Evolutionary conservation across 306 rosid genomes (phyloP).

Genomic region (Begonia peltatifolia): DNA sequence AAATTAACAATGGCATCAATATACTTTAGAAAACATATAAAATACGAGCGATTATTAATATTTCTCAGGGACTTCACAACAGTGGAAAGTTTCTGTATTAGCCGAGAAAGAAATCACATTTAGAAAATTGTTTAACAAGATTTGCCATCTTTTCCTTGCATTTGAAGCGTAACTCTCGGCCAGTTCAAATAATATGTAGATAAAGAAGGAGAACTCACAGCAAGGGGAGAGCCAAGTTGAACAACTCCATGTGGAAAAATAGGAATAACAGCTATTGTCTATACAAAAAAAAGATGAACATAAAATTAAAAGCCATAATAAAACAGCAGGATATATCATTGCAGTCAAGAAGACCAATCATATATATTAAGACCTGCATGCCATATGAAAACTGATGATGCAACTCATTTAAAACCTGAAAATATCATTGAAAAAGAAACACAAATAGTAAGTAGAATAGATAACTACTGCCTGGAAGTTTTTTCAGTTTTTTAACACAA

Average conservation of each 20-base stretch:
- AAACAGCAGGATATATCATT: not conserved
- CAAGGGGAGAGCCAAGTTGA: slow-evolving; percentile 67
- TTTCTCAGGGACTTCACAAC: too few relatives aligned
- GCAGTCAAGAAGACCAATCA: slow-evolving; percentile 2
- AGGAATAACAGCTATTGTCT: slow-evolving; percentile 86
- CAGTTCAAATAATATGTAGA: too few relatives aligned
- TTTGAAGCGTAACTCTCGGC: too few relatives aligned
- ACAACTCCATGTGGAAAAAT: slow-evolving; percentile 84
- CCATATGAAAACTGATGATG: slow-evolving; percentile 77
- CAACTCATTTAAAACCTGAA: slow-evolving; percentile 68
- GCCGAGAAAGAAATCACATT: too few relatives aligned
- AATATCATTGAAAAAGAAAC: not conserved
- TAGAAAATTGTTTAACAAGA: too few relatives aligned
- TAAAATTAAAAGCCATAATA: not conserved
- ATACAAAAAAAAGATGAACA: slow-evolving; percentile 10
- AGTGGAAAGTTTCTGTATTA: not conserved
- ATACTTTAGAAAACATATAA: too few relatives aligned
- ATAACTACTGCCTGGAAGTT: not conserved
- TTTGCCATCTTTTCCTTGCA: too few relatives aligned
- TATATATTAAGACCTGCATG: slow-evolving; percentile 48
- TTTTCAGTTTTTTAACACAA: not conserved
- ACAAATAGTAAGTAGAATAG: not conserved
- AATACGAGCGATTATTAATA: too few relatives aligned
- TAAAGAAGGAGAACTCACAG: slow-evolving; percentile 33
- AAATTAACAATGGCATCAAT: too few relatives aligned